A percentile compares a stretch with the other conserved stretches of the same genome.
phyloP scores from a whole-genome alignment of 2,329 filamentous ascomycete genomes.

The Beauveria rudraprayagi region DNA sequence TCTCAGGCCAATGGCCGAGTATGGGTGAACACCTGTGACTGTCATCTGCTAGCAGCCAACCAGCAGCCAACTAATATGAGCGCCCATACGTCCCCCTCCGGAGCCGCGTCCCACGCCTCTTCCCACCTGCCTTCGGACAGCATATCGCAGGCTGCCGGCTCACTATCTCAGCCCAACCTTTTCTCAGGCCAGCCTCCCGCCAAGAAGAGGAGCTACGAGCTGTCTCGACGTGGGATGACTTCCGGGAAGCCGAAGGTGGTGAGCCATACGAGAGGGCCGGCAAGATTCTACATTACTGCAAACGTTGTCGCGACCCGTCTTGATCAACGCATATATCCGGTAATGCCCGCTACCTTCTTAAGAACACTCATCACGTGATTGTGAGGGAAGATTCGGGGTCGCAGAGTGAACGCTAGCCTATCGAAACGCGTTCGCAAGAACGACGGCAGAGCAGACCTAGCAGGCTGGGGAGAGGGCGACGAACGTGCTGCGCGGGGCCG shows the following conservation, averaged over 20 bases:
- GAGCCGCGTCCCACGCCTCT: no score
- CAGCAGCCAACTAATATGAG: no score
- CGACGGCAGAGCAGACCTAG: neutral
- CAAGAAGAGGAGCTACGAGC: neutral
- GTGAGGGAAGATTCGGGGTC: neutral
- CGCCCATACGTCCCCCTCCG: no score
- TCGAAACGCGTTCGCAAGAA: neutral
- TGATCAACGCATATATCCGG: neutral
- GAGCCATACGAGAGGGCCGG: neutral
- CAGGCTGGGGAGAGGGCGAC: neutral
- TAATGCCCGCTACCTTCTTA: neutral
- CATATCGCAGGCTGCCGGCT: neutral
- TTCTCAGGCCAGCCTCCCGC: neutral
- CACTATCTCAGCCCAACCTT: neutral
- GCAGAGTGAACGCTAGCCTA: neutral
- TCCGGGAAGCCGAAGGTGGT: neutral
- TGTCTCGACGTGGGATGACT: neutral
- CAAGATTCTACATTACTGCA: neutral
- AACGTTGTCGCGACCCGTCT: neutral
- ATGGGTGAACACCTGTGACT: no score
- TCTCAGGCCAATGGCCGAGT: no score
- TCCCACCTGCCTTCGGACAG: slow-evolving; percentile 33
- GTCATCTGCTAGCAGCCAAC: no score
- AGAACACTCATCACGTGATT: neutral
- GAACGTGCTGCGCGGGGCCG: neutral